phyloP scores from a whole-genome alignment of 2,329 filamentous ascomycete species.

The Pseudogymnoascus destructans region DNA sequence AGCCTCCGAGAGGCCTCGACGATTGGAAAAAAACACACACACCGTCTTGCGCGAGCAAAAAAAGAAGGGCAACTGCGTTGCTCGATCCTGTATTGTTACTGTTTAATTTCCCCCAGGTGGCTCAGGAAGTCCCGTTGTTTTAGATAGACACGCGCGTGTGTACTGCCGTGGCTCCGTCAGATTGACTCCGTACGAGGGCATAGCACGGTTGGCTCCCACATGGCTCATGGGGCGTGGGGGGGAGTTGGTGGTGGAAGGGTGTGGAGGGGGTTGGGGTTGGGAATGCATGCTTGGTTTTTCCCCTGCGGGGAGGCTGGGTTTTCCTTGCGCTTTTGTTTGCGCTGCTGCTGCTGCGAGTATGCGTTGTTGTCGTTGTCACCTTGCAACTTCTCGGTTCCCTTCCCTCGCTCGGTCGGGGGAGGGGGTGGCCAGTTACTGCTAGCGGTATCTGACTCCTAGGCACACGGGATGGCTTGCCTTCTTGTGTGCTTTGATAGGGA shows the following conservation, averaged over 20 bases:
- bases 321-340: conserved; percentile 3
- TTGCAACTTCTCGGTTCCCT: neutral
- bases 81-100: neutral
- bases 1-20: neutral
- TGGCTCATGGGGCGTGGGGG: neutral
- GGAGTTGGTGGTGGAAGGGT: neutral
- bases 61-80: neutral
- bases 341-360: conserved; percentile 1
- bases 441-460: neutral
- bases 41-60: neutral
- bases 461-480: neutral
- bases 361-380: neutral
- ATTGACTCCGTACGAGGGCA: neutral
- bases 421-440: neutral
- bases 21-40: neutral
- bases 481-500: neutral
- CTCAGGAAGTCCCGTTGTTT: neutral
- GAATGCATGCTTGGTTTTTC: neutral
- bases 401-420: neutral
- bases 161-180: neutral
- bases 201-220: neutral
- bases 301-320: neutral
- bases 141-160: neutral
- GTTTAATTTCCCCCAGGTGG: neutral
- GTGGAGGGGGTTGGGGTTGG: neutral